Conservation (phyloP, 371 early-diverging fungal genomes). For the Mortierella sp. region DNA sequence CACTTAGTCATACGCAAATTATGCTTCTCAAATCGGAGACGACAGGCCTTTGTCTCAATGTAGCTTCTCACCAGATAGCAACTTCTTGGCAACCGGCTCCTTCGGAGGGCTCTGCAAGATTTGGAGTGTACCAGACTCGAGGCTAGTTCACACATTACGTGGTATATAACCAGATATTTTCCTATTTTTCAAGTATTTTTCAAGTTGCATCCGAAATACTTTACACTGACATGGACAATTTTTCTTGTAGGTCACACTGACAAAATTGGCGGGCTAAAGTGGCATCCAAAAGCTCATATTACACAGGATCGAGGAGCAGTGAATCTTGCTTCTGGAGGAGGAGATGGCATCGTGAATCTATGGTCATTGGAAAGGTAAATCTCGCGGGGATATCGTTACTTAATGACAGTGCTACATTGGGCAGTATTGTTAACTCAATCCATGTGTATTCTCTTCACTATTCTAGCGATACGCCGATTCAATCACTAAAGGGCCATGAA, state of each 20-base stretch:
- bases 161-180: conserved; percentile 59
- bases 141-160: conserved; percentile 64
- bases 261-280: conserved; percentile 89
- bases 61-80: conserved; percentile 85
- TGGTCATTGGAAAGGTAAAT: conserved; percentile 82
- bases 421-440: too few relatives aligned
- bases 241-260: conserved; percentile 85
- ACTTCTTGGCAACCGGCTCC: conserved; percentile 83
- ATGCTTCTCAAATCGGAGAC: conserved; percentile 91
- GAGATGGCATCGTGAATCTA: conserved; percentile 81
- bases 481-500: conserved; percentile 83
- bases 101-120: conserved; percentile 90
- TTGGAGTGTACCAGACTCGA: conserved; percentile 86
- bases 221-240: not conserved
- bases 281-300: conserved; percentile 87
- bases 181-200: too few relatives aligned
- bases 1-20: conserved; percentile 75
- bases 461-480: conserved; percentile 80
- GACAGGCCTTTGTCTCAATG: conserved; percentile 88
- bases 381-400: not conserved
- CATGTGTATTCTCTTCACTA: conserved; percentile 1
- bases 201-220: too few relatives aligned
- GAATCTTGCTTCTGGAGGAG: conserved; percentile 86
- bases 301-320: conserved; percentile 66
- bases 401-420: not conserved